Conservation (phyloP, 1,284 basidiomycete species). For the Leccinum fallax region DNA sequence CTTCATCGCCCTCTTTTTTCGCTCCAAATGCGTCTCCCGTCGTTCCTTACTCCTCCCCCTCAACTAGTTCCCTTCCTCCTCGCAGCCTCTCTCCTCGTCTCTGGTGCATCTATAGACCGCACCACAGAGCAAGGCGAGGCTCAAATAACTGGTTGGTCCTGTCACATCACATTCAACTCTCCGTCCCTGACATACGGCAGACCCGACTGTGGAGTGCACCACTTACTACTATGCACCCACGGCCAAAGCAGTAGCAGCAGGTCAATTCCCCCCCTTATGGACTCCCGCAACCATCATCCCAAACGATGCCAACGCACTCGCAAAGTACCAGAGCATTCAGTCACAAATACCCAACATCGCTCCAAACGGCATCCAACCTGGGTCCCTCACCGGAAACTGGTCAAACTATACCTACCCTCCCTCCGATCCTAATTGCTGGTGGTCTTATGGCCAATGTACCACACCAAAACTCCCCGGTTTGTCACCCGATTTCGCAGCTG, state of each 20-base stretch:
- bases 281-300: constrained; percentile 45
- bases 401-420: constrained; percentile 32
- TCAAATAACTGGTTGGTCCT: neutral
- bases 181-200: constrained; percentile 36
- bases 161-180: constrained; percentile 1
- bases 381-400: constrained; percentile 38
- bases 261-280: constrained; percentile 50
- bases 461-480: constrained; percentile 49
- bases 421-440: constrained; percentile 57
- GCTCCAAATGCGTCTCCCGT: neutral
- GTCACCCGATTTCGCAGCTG: constrained; percentile 55
- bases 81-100: neutral
- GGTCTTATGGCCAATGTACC: constrained; percentile 61
- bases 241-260: neutral
- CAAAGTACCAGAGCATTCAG: constrained; percentile 39
- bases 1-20: neutral
- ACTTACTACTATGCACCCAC: constrained; percentile 16
- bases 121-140: neutral
- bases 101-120: neutral
- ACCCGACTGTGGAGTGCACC: constrained; percentile 41
- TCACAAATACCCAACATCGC: constrained; percentile 38
- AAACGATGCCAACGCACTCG: constrained; percentile 47
- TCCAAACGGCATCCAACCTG: constrained; percentile 38
- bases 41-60: neutral
- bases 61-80: neutral